phyloP scores from a whole-genome alignment of 768 basidiomycete genomes.

The Lactifluus pinguis region DNA sequence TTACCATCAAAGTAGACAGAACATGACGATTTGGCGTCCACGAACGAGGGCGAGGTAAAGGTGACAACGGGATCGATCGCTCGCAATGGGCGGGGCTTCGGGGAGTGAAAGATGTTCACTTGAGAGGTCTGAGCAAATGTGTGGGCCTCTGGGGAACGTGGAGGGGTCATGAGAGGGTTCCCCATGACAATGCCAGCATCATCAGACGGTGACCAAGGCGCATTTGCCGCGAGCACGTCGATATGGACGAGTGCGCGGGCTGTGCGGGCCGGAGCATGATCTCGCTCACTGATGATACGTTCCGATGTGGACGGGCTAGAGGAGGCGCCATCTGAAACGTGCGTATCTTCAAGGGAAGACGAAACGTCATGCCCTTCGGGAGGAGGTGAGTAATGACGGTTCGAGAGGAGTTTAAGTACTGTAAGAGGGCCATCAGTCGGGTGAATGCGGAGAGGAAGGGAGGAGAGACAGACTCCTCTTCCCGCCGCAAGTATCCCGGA shows the following conservation, averaged over 20 bases:
- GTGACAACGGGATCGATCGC: slow-evolving; percentile 62
- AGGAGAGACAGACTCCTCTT: slow-evolving; percentile 48
- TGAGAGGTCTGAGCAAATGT: slow-evolving; percentile 10
- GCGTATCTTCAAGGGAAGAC: slow-evolving; percentile 13
- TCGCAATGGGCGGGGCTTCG: slow-evolving; percentile 41
- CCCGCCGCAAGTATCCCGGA: slow-evolving; percentile 65
- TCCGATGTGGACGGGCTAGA: slow-evolving; percentile 13
- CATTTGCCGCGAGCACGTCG: slow-evolving; percentile 17
- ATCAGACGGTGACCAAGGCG: slow-evolving; percentile 19
- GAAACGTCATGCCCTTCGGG: slow-evolving; percentile 7
- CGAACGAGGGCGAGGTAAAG: slow-evolving; percentile 40
- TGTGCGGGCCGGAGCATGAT: slow-evolving; percentile 22
- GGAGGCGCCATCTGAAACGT: slow-evolving; percentile 13
- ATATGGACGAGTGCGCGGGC: slow-evolving; percentile 27
- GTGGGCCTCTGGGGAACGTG: slow-evolving; percentile 14
- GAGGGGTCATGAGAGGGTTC: slow-evolving; percentile 15
- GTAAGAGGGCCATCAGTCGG: neutral
- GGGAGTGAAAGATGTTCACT: slow-evolving; percentile 22
- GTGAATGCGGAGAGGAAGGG: slow-evolving; percentile 6
- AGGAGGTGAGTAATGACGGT: slow-evolving; percentile 13
- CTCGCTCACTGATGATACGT: slow-evolving; percentile 12
- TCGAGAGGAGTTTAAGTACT: slow-evolving; percentile 22
- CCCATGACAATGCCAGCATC: slow-evolving; percentile 15
- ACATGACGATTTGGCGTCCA: slow-evolving; percentile 47
- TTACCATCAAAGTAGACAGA: slow-evolving; percentile 42